Conservation (phyloP, 2,329 filamentous ascomycete species). For the Acephala macrosclerotiorum region DNA sequence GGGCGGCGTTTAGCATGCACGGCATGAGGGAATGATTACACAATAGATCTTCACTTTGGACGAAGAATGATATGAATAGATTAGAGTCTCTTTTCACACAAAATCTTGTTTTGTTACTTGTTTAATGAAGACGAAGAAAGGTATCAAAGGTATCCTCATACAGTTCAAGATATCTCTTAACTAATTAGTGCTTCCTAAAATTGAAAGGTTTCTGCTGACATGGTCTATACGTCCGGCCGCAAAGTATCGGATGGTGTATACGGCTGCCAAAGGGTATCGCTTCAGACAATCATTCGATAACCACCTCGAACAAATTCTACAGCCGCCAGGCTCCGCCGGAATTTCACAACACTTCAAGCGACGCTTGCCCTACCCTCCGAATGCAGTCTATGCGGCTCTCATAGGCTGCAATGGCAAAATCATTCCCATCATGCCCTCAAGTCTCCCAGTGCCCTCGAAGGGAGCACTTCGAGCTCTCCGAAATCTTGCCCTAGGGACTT, state of each 20-base stretch:
- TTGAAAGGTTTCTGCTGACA: too few relatives aligned
- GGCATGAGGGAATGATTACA: constrained; percentile 35
- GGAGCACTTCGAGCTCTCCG: constrained; percentile 62
- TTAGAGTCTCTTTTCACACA: neutral
- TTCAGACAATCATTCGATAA: constrained; percentile 5
- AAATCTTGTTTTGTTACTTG: neutral
- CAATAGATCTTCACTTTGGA: constrained; percentile 42
- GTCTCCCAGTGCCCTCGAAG: constrained; percentile 60
- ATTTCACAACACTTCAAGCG: neutral
- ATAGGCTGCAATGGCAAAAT: constrained; percentile 31
- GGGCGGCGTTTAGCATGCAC: constrained; percentile 41
- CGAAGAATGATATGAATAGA: neutral
- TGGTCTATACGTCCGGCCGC: neutral
- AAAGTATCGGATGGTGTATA: neutral
- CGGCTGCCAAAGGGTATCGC: neutral
- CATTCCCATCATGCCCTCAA: constrained; percentile 42
- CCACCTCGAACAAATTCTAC: neutral
- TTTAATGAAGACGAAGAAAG: too few relatives aligned
- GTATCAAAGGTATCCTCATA: too few relatives aligned
- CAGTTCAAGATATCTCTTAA: too few relatives aligned
- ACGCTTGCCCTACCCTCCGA: neutral
- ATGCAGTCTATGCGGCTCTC: neutral
- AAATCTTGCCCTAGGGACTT: constrained; percentile 62
- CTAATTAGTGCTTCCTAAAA: too few relatives aligned
- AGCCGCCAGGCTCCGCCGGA: neutral